A percentile compares a stretch with the other conserved stretches of the same genome.
phyloP scores from a whole-genome alignment of 805 yeast genomes.

The Saturnispora halmiae region DNA sequence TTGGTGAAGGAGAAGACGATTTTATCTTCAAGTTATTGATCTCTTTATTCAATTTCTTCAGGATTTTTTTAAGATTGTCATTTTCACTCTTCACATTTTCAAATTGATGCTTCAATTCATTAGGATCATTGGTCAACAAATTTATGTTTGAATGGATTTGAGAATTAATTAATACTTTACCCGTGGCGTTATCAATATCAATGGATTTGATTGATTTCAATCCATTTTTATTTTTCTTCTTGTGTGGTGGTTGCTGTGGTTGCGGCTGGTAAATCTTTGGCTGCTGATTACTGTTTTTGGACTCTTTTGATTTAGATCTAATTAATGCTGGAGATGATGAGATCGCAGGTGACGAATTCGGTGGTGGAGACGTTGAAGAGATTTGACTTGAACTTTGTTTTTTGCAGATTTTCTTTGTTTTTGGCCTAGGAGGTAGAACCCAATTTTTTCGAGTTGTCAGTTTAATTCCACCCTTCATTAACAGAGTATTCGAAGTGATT shows the following conservation, averaged over 20 bases:
- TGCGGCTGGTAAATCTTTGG: background rate
- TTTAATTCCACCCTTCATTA: conserved; percentile 7
- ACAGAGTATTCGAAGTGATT: background rate
- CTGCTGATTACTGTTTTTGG: background rate
- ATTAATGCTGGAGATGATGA: background rate
- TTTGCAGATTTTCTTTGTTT: conserved; percentile 19
- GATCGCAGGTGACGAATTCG: background rate
- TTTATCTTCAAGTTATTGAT: conserved; percentile 26
- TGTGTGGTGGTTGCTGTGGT: background rate
- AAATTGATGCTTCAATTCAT: conserved; percentile 31
- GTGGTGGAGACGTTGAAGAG: background rate
- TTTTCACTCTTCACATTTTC: conserved; percentile 36
- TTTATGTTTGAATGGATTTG: conserved; percentile 31
- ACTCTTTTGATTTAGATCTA: background rate
- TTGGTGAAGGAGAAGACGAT: background rate
- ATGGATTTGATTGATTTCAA: conserved; percentile 12
- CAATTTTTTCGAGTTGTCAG: conserved; percentile 29
- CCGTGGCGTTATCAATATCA: conserved; percentile 11
- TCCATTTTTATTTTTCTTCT: background rate
- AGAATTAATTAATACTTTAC: conserved; percentile 24
- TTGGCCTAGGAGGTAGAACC: conserved; percentile 52
- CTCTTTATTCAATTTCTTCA: conserved; percentile 33
- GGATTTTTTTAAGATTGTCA: conserved; percentile 34
- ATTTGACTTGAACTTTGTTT: no score
- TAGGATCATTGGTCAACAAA: conserved; percentile 24